These are phyloP conservation scores for Tulasnella sp. DNA, from an alignment of 768 basidiomycete species.

Conservation along the genomic window DNA sequence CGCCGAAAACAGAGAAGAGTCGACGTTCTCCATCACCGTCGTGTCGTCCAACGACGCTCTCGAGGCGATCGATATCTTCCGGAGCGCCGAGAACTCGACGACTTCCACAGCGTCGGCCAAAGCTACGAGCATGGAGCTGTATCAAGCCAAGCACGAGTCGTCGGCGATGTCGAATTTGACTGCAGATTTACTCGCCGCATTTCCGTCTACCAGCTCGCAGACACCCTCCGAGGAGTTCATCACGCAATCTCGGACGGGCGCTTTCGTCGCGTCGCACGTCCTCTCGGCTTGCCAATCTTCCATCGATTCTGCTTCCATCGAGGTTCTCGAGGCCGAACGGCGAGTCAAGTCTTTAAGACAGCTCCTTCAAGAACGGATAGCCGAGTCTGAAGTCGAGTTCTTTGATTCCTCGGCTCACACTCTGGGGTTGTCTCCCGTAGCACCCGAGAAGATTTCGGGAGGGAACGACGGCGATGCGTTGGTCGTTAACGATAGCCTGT, in stretches of 20 bases:
- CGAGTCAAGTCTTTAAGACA: neutral
- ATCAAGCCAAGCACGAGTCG: slow-evolving; percentile 1
- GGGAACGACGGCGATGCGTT: neutral
- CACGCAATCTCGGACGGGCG: neutral
- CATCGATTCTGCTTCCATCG: neutral
- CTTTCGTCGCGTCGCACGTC: slow-evolving; percentile 2
- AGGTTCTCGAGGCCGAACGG: neutral
- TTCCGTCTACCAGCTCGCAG: neutral
- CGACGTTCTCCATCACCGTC: neutral
- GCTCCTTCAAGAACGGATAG: neutral
- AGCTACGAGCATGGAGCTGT: neutral
- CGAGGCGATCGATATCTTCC: slow-evolving; percentile 8
- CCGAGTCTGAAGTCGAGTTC: neutral
- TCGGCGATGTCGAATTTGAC: neutral
- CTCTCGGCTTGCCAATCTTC: neutral
- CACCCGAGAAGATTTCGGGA: neutral
- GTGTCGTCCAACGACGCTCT: slow-evolving; percentile 7
- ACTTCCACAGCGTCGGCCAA: neutral
- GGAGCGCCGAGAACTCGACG: neutral
- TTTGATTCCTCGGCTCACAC: neutral
- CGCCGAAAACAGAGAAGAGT: neutral
- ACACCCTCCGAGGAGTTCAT: neutral
- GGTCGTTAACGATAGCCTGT: neutral
- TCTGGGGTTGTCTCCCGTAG: neutral
- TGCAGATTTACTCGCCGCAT: neutral